Percentiles rank a stretch among this genome's conserved stretches.
Conservation (phyloP, 2,329 filamentous ascomycete species). For the Phialemoniopsis sp. region DNA sequence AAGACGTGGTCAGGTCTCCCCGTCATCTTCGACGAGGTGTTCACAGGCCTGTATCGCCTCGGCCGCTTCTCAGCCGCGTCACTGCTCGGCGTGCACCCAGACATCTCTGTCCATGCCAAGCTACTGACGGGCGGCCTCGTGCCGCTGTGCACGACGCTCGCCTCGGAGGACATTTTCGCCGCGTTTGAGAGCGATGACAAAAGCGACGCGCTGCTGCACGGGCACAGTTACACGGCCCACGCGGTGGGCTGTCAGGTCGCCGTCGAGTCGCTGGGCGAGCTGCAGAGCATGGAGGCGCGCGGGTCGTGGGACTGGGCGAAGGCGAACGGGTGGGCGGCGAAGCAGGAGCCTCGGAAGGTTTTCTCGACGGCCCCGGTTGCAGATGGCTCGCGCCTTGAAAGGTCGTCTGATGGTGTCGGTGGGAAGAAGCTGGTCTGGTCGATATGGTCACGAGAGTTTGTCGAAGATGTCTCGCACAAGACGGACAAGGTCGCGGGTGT, state of each 20-base stretch:
- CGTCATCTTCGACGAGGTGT: conserved; percentile 81
- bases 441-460: conserved; percentile 58
- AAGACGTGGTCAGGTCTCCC: conserved; percentile 81
- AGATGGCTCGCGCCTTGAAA: background rate
- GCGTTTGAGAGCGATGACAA: conserved; percentile 71
- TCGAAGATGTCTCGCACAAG: conserved; percentile 52
- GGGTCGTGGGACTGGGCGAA: conserved; percentile 56
- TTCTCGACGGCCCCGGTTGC: conserved; percentile 27
- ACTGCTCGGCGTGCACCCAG: conserved; percentile 64
- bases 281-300: conserved; percentile 52
- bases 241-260: conserved; percentile 77
- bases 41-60: conserved; percentile 80
- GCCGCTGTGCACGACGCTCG: conserved; percentile 72
- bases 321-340: conserved; percentile 16
- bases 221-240: conserved; percentile 85
- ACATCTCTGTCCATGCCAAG: conserved; percentile 80
- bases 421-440: conserved; percentile 5
- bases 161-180: conserved; percentile 68
- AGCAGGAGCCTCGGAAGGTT: background rate
- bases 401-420: background rate
- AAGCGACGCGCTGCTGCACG: conserved; percentile 74
- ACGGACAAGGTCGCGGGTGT: conserved; percentile 55
- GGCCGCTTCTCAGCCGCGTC: conserved; percentile 67
- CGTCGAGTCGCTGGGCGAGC: conserved; percentile 56
- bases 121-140: conserved; percentile 76